Evolutionary conservation across 2,329 filamentous ascomycete genomes (phyloP).

Genomic region (Neonectria sp.): DNA sequence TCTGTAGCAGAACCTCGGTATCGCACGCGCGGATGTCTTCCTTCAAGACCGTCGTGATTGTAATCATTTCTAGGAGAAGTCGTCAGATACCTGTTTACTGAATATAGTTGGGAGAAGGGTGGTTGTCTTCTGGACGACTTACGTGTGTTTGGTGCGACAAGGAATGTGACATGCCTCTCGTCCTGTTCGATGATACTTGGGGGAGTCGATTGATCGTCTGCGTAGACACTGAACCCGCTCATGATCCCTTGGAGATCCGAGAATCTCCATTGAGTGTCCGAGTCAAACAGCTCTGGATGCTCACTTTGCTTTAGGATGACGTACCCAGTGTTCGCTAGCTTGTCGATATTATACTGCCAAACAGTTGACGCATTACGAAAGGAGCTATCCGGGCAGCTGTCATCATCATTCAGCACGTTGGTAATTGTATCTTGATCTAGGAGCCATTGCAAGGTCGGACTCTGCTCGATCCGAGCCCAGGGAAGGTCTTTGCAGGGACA

Average conservation of each 20-base stretch:
- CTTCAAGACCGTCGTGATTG: neutral
- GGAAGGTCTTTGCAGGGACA: neutral
- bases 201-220: neutral
- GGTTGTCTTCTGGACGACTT: neutral
- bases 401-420: neutral
- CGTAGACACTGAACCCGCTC: neutral
- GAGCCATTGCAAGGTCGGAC: conserved; percentile 2
- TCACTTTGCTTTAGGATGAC: neutral
- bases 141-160: conserved; percentile 7
- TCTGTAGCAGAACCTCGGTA: neutral
- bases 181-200: conserved; percentile 1
- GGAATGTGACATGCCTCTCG: conserved; percentile 1
- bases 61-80: neutral
- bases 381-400: neutral
- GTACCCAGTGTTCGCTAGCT: neutral
- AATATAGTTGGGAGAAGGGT: neutral
- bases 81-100: neutral
- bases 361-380: conserved; percentile 7
- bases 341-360: conserved; percentile 3
- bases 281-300: conserved; percentile 5
- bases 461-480: neutral
- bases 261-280: conserved; percentile 13
- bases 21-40: neutral
- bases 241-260: conserved; percentile 11
- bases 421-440: neutral